Conservation (phyloP, 495 filamentous ascomycete genomes). For the Platismatia glauca region DNA sequence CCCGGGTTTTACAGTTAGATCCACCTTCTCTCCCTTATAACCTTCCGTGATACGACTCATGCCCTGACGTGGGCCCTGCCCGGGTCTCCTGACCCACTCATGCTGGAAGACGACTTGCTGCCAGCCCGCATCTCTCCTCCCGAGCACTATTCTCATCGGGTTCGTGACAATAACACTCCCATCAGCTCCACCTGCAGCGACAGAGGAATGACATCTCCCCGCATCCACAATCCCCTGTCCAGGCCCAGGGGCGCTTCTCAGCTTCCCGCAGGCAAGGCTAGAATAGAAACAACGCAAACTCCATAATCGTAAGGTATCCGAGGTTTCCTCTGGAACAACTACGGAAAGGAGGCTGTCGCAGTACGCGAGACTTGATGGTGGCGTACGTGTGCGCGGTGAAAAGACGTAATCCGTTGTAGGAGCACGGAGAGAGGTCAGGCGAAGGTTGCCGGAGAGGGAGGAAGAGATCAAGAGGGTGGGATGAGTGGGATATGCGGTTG, state of each 20-base stretch:
- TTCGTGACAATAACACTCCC: slow-evolving; percentile 49
- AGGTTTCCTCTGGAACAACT: slow-evolving; percentile 49
- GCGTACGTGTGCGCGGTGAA: slow-evolving; percentile 45
- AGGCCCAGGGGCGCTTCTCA: slow-evolving; percentile 16
- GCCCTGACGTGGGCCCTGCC: slow-evolving; percentile 40
- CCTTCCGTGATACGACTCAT: slow-evolving; percentile 52
- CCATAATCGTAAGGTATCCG: slow-evolving; percentile 41
- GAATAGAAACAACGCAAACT: slow-evolving; percentile 50
- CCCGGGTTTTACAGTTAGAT: slow-evolving; percentile 25
- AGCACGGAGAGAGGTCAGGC: slow-evolving; percentile 47
- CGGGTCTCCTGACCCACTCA: slow-evolving; percentile 41
- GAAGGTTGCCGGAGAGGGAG: slow-evolving; percentile 51
- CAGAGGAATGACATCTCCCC: slow-evolving; percentile 44
- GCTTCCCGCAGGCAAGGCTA: slow-evolving; percentile 29
- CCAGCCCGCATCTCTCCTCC: slow-evolving; percentile 45
- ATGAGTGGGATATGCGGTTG: slow-evolving; percentile 50
- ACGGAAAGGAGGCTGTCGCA: slow-evolving; percentile 48
- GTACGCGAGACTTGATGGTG: slow-evolving; percentile 42
- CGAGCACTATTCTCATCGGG: slow-evolving; percentile 45
- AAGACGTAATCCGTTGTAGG: slow-evolving; percentile 39
- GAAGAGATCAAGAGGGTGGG: slow-evolving; percentile 47
- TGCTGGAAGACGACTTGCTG: slow-evolving; percentile 56
- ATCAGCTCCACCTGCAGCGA: slow-evolving; percentile 48
- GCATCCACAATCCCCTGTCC: slow-evolving; percentile 30
- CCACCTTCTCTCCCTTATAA: slow-evolving; percentile 40